Conservation (phyloP, 116 monocot genomes). For the Cymodocea nodosa region DNA sequence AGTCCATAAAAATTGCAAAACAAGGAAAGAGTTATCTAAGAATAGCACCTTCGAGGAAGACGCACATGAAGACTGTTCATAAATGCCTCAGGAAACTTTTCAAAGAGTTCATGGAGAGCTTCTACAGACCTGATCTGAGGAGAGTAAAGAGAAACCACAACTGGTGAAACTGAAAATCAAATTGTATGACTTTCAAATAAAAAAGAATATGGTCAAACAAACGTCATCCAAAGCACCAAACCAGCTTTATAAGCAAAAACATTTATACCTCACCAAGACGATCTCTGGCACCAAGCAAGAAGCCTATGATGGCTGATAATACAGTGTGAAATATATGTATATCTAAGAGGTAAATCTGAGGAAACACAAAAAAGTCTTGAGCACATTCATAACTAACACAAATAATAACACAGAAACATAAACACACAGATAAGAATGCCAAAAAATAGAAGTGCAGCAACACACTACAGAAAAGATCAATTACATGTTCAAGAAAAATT, state of each 20-base stretch:
- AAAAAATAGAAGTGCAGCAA: too few relatives aligned
- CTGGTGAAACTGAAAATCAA: not conserved
- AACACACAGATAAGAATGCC: not conserved
- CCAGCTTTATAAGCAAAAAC: not conserved
- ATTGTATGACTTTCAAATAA: not conserved
- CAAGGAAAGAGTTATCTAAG: constrained; percentile 1
- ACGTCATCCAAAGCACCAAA: not conserved
- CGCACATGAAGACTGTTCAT: constrained; percentile 57
- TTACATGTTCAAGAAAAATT: too few relatives aligned
- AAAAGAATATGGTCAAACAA: not conserved
- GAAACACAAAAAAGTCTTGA: not conserved
- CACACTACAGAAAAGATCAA: too few relatives aligned
- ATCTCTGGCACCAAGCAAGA: constrained; percentile 79
- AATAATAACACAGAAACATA: not conserved
- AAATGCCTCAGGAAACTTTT: constrained; percentile 85
- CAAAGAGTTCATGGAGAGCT: constrained; percentile 69
- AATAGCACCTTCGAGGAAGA: constrained; percentile 44
- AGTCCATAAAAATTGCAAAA: not conserved
- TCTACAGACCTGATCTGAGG: constrained; percentile 85
- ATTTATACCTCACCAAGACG: constrained; percentile 75
- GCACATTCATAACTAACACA: not conserved
- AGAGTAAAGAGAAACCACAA: not conserved
- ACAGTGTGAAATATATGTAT: constrained; percentile 79
- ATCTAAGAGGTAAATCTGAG: constrained; percentile 88
- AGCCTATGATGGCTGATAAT: constrained; percentile 69